Evolutionary conservation across 306 rosid species (phyloP), one percentile per base, ranked within the genome.

Genomic region (Sicyos edulis): DNA sequence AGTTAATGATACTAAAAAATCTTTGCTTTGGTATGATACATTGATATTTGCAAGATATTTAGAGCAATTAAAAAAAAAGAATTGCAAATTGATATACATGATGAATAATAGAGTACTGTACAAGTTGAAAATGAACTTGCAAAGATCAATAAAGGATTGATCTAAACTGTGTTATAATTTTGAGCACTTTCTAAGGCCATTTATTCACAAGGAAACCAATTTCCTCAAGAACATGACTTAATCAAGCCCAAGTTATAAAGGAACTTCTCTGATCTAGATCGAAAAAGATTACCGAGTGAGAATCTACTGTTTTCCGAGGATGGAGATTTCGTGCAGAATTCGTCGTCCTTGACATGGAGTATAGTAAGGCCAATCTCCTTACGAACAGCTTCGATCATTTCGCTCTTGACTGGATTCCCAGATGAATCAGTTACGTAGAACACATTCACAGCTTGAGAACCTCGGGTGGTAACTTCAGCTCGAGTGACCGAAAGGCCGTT

Each of bases 381-480:
- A 15, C 97, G 80, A 65, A 93, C 95, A 4, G 96, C 96, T 76
- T 88, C 97, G 20, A 93, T 86, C 60, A 90, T 93, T 77, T 88
- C 95, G 47, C 89, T 87, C 82, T 85, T 86, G 55, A 93, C 99
- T n/a, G 73, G 78, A 76, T 72, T 84, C 75, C 99, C 99, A 3
- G 96, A 85, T 64, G 84, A 88, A 72, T 85, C 97, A 13, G 88
- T 87, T 75, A 93, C 99, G 55, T 93, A 93, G 74, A 93, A 93
- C n/a, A 75, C 82, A 76, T 93, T 93, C 81, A 88, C 70, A 57
- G 97, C 99, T 80, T 87, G 83, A 32, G 87, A 80, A 5, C 89
- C 97, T 24, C 89, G 84, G 15, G 97, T 93, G 51, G 95, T 81
- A 42, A 93, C 97, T 82, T 93, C 99, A 21, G 99, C 99, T 42